Base-by-base conservation (phyloP, 2,329 filamentous ascomycete species). In the Magnaporthiopsis rhizophila region DNA sequence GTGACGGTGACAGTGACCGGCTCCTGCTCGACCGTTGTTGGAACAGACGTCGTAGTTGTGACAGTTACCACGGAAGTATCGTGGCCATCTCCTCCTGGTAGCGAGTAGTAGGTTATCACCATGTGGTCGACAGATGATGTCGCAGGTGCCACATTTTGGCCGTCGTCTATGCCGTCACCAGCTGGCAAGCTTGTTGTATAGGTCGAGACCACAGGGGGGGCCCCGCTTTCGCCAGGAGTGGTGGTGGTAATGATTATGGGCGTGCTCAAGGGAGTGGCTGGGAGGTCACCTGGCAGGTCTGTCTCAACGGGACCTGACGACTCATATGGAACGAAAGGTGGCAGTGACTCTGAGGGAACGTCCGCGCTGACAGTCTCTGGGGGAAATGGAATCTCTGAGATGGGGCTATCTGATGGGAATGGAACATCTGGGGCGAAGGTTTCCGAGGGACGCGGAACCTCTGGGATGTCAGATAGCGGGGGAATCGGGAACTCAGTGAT, bases 231-330 rank as follows among this genome's bases (percentile, higher is more conserved):
- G 1, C 66, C 38, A 24, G 66, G 24, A 13, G 69, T 50, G 4
- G 68, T 69, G n/a, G 68, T 67, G 0, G 65, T 68, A 26, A 59
- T 28, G 13, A 18, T 63, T 9, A 18, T 32, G n/a, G 53, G 62
- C 7, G 57, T 30, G 4, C 5, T 8, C 15, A 34, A 28, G n/a
- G 32, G 32, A 12, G 28, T 30, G 18, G 32, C 45, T 21, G 61
- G 30, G 30, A 21, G 8, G 57, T 58, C 45, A 13, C 45, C 45
- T n/a, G 45, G 45, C 0, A 24, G 6, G 9, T 24, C 45, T 9
- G 45, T n/a, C 45, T n/a, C 57, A 18, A 32, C 26, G 3, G 57
- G 57, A 30, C 24, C 13, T 7, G 24, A 58, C 26, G 57, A 26
- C 24, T 18, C 57, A 32, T 28, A 58, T 18, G 57, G 57, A 28